Base-by-base conservation (phyloP, 225 moss, liverwort and hornwort species). In the Marchantia paleacea region DNA sequence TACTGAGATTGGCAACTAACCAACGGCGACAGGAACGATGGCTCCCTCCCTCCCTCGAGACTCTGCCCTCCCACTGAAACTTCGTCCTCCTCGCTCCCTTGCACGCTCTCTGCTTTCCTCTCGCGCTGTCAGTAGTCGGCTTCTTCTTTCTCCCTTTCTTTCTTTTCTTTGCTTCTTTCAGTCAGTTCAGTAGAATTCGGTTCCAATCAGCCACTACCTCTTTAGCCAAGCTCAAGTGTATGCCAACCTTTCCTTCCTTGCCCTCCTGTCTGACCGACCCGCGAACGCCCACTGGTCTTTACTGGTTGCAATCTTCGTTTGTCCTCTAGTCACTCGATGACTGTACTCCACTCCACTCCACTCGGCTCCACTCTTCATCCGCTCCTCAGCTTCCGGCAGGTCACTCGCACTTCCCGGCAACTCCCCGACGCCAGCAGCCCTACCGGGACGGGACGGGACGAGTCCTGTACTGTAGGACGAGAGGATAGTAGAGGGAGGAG, bases 351-450 rank as follows among this genome's bases (percentile, higher is more conserved):
- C 66, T 66, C 28, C 39, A 39, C 39, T 39, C 39, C 39, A 2
- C 39, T 39, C 39, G 39, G 2, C 39, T 39, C 39, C 39, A 39
- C 39, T 39, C 28, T 26, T 29, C 62, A 9, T 24, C 22, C n/a
- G 13, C 28, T 66, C 66, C 66, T 66, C 12, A 11, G 2, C 29
- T 66, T 10, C 66, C 70, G 70, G 70, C 20, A 18, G 70, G 10
- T 47, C 48, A 0, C 48, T 70, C 49, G 7, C 70, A 70, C 70
- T 70, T 49, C 48, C 70, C 70, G 70, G 70, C 70, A 70, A 19
- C 49, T 70, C 70, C 24, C 29, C 39, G 39, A n/a, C n/a, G n/a
- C n/a, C n/a, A n/a, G n/a, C n/a, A n/a, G n/a, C n/a, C n/a, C n/a
- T n/a, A n/a, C 39, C 39, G 39, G 39, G 39, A 39, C 39, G 39